phyloP scores from a whole-genome alignment of 805 yeast species.

The Nakazawaea ishiwadae region DNA sequence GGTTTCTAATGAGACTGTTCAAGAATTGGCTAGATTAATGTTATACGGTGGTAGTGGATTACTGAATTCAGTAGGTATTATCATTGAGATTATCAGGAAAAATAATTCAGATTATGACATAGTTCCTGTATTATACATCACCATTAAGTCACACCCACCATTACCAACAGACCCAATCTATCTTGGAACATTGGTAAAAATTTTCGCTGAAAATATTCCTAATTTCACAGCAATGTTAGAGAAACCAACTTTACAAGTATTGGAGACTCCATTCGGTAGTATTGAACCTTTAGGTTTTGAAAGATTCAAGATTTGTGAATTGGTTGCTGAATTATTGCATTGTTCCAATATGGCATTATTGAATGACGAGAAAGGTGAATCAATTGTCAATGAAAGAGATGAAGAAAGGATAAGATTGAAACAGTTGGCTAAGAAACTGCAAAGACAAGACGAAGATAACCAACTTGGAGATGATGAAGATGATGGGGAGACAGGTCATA shows the following conservation, averaged over 20 bases:
- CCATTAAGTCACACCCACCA: conserved; percentile 89
- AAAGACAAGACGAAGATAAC: conserved; percentile 19
- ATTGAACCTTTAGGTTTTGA: conserved; percentile 85
- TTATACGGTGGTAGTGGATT: conserved; percentile 80
- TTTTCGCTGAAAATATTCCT: conserved; percentile 73
- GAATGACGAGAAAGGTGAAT: conserved; percentile 71
- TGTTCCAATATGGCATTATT: conserved; percentile 96
- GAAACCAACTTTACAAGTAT: conserved; percentile 28
- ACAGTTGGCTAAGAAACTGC: conserved; percentile 25
- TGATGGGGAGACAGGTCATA: conserved; percentile 7
- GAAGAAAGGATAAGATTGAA: conserved; percentile 50
- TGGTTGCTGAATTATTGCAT: conserved; percentile 90
- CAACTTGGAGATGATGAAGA: conserved; percentile 15
- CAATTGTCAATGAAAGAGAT: conserved; percentile 65
- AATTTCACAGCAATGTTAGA: conserved; percentile 61
- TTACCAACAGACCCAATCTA: conserved; percentile 89
- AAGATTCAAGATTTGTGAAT: conserved; percentile 83
- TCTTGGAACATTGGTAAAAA: conserved; percentile 75
- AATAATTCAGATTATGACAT: conserved; percentile 94
- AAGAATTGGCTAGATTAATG: conserved; percentile 70
- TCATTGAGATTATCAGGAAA: conserved; percentile 90
- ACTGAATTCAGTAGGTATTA: conserved; percentile 90
- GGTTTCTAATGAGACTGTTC: conserved; percentile 69
- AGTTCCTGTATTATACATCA: conserved; percentile 77
- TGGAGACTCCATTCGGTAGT: conserved; percentile 62